Conservation (phyloP, 345 rosid species). For the Camelina sativa region DNA sequence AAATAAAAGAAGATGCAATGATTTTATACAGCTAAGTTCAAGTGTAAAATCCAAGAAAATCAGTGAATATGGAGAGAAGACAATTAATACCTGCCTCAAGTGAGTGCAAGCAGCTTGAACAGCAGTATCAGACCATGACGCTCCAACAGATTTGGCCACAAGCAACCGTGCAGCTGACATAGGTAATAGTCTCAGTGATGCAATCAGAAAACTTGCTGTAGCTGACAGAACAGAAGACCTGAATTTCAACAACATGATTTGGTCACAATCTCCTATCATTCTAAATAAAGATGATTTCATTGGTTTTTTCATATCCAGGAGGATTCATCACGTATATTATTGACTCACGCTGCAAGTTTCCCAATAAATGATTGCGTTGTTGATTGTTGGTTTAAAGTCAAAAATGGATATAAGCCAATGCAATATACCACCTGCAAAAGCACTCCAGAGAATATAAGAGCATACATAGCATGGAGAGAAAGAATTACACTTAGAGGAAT, state of each 20-base stretch:
- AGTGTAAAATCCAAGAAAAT: conserved; percentile 1
- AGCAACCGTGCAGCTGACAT: conserved; percentile 48
- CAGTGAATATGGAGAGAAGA: conserved; percentile 1
- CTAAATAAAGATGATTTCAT: background rate
- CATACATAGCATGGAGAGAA: background rate
- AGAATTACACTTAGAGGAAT: background rate
- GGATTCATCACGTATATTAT: background rate
- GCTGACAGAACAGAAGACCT: conserved; percentile 68
- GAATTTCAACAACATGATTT: conserved; percentile 41
- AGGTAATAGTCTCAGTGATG: conserved; percentile 71
- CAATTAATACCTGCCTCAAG: conserved; percentile 59
- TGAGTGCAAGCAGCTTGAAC: conserved; percentile 71
- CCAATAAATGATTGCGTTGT: conserved; percentile 54
- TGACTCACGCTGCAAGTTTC: conserved; percentile 59
- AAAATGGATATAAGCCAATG: conserved; percentile 80
- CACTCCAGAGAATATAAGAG: conserved; percentile 1
- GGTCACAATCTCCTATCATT: conserved; percentile 17
- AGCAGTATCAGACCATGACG: conserved; percentile 72
- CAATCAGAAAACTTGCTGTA: conserved; percentile 50
- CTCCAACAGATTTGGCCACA: conserved; percentile 57
- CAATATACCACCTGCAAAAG: conserved; percentile 55
- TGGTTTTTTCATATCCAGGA: conserved; percentile 8
- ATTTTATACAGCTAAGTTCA: background rate
- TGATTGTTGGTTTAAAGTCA: conserved; percentile 64
- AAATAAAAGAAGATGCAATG: background rate